These are phyloP conservation scores for Mrakia hoshinonis DNA, from an alignment of 768 basidiomycete species.

Conservation along the genomic window DNA sequence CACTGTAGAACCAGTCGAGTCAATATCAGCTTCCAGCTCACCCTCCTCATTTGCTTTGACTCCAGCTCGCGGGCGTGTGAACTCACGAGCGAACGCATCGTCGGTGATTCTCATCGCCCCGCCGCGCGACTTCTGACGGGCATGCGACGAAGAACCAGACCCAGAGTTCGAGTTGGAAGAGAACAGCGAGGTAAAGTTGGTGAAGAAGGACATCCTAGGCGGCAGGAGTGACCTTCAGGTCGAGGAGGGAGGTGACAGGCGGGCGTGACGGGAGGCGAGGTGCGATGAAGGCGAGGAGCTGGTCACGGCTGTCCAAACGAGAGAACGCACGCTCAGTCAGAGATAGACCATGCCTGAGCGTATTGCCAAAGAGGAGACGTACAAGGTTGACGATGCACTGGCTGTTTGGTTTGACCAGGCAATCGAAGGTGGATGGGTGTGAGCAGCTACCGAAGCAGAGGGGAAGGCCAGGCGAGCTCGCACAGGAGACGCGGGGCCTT, in stretches of 20 bases:
- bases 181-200: conserved; percentile 15
- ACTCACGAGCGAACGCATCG: conserved; percentile 16
- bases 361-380: no score
- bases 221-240: neutral
- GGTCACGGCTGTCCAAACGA: neutral
- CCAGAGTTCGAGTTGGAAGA: neutral
- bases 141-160: neutral
- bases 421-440: no score
- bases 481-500: no score
- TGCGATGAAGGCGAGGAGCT: neutral
- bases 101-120: conserved; percentile 7
- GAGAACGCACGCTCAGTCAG: neutral
- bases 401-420: no score
- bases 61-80: no score
- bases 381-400: no score
- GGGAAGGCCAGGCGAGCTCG: no score
- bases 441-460: no score
- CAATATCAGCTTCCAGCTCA: neutral
- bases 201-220: conserved; percentile 15
- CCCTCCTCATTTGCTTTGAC: no score
- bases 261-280: neutral
- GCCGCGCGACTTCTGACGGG: conserved; percentile 2
- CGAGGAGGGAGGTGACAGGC: neutral
- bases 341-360: no score
- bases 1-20: neutral